These are phyloP conservation scores for Colletotrichum costaricense DNA, from an alignment of 2,329 filamentous ascomycete genomes.

Conservation along the genomic window DNA sequence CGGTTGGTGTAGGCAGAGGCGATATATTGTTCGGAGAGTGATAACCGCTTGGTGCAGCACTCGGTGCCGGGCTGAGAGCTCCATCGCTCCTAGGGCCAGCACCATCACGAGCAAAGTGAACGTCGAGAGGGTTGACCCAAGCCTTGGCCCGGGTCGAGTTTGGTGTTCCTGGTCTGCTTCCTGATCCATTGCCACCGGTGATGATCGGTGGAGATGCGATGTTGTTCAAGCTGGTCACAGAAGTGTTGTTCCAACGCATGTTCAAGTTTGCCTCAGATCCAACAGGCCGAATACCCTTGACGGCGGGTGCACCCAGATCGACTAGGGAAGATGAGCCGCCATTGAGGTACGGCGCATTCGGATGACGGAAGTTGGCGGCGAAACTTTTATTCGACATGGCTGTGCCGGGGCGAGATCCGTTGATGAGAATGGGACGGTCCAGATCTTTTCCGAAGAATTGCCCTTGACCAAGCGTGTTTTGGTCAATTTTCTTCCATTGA, in stretches of 20 bases:
- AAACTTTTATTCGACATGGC: constrained; percentile 46
- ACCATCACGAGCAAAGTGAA: constrained; percentile 52
- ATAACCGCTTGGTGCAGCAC: constrained; percentile 38
- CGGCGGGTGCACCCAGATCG: constrained; percentile 48
- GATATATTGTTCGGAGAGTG: constrained; percentile 28
- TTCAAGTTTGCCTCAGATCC: constrained; percentile 54
- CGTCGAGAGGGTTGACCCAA: constrained; percentile 61
- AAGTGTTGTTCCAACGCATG: constrained; percentile 48
- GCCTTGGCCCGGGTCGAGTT: constrained; percentile 45
- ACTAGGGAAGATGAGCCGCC: constrained; percentile 57
- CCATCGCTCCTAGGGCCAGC: constrained; percentile 28
- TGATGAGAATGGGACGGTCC: constrained; percentile 46
- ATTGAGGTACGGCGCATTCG: constrained; percentile 48
- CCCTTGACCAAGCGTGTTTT: constrained; percentile 46
- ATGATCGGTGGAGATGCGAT: constrained; percentile 43
- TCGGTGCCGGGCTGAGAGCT: constrained; percentile 28
- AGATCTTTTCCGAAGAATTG: constrained; percentile 51
- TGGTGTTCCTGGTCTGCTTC: constrained; percentile 48
- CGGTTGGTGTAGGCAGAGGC: constrained; percentile 31
- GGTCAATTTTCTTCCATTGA: constrained; percentile 46
- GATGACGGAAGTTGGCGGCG: constrained; percentile 36
- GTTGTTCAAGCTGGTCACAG: constrained; percentile 47
- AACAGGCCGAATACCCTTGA: constrained; percentile 46
- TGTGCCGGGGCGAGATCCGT: constrained; percentile 47
- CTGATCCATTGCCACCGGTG: constrained; percentile 39